Base-by-base conservation (phyloP, 2,329 filamentous ascomycete genomes). In the Trichoderma sp. region DNA sequence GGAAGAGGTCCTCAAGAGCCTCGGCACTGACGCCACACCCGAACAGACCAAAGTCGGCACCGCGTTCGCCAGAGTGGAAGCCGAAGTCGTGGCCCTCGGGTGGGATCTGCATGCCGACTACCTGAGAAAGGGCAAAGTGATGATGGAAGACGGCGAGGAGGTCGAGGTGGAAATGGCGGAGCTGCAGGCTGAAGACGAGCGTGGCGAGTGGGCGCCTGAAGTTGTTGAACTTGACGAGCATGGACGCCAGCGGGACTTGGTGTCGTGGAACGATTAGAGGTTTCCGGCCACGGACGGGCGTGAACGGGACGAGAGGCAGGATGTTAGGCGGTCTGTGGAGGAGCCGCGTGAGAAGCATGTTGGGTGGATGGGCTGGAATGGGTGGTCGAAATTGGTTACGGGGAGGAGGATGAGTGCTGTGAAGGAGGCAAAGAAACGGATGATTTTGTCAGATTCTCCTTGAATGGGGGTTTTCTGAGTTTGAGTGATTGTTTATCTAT, bases 81-180 rank as follows among this genome's bases (percentile, higher is more conserved):
- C 80, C 8, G 78, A 76, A 6, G 80, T 81, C 7, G 82, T 83
- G 1, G 84, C 84, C 5, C 82, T 91, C 2, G 89, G 87, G 4
- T 92, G 90, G 91, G 89, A 92, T 72, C 81, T 92, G 14, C 80
- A 85, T 18, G 86, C 84, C 8, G 85, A 88, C 75, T 89, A 88
- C 77, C 79, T 89, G 6, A 84, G 87, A 4, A 83, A 83, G 24
- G 88, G 88, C 2, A 86, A 83, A 71, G 80, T 88, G 31, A 88
- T 87, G 83, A 83, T 89, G 66, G 88, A 90, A 76, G 88, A 90
- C 78, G 87, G 88, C 31, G 85, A 90, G 81, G 79, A 87, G 76
- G 84, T 89, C 0, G 85, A 87, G 71, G 80, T 86, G 3, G 86
- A 88, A 79, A 81, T 88, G 71, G 83, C 84, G 2, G 88, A 90